Conservation (phyloP, 2,329 filamentous ascomycete species). For the Didymosphaeria variabile region DNA sequence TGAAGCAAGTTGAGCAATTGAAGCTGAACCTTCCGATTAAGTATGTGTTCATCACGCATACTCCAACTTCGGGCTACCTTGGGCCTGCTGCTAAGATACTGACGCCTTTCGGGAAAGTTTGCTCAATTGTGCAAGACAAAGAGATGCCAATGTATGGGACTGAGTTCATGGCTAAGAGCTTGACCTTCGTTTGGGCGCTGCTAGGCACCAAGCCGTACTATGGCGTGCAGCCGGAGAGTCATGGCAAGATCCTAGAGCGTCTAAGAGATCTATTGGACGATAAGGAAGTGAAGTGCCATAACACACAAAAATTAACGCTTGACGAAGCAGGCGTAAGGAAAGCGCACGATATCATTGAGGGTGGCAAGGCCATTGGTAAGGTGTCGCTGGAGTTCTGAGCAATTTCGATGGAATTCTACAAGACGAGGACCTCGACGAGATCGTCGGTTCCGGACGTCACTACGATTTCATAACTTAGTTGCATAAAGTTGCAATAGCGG, state of each 20-base stretch:
- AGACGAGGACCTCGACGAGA: no score
- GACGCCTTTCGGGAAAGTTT: conserved; percentile 57
- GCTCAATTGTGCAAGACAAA: conserved; percentile 56
- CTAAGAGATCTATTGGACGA: conserved; percentile 47
- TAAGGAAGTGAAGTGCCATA: conserved; percentile 51
- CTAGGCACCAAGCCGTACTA: conserved; percentile 55
- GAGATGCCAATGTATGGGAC: conserved; percentile 57
- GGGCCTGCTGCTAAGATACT: conserved; percentile 49
- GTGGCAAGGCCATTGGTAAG: conserved; percentile 51
- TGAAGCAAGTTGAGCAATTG: conserved; percentile 49
- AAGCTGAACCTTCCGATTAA: conserved; percentile 50
- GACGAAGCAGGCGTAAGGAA: conserved; percentile 51
- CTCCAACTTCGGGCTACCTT: conserved; percentile 53
- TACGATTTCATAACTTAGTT: no score
- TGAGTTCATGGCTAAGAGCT: conserved; percentile 57
- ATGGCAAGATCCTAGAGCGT: conserved; percentile 52
- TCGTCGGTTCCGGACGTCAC: no score
- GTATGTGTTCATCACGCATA: conserved; percentile 56
- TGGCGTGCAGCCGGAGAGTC: conserved; percentile 49
- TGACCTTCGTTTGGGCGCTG: conserved; percentile 55
- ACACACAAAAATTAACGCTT: conserved; percentile 47
- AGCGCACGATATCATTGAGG: conserved; percentile 53
- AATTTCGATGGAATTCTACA: no score
- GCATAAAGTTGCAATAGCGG: no score
- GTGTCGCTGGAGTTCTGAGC: conserved; percentile 29